phyloP scores from a whole-genome alignment of 176 grass and related monocot genomes.

The Oropetium thomaeum region DNA sequence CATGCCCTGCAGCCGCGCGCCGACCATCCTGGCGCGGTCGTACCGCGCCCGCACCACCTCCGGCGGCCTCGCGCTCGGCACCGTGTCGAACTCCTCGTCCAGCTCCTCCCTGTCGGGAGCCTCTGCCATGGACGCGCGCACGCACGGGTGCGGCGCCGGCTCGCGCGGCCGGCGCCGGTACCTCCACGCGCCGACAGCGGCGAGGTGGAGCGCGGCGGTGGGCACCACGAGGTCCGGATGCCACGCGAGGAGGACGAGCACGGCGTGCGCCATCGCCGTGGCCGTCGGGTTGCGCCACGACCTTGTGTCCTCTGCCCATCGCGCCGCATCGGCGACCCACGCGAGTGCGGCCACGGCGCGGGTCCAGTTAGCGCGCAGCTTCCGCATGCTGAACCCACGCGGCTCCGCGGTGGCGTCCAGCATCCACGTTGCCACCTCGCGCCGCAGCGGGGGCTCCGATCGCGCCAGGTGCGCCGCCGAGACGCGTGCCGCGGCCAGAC shows the following conservation, averaged over 20 bases:
- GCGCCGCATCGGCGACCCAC: slow-evolving; percentile 55
- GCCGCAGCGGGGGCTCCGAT: slow-evolving; percentile 74
- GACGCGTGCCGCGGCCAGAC: slow-evolving; percentile 59
- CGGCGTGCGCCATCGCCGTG: slow-evolving; percentile 64
- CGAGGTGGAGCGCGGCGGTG: slow-evolving; percentile 52
- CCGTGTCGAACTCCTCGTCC: slow-evolving; percentile 87
- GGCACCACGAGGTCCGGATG: slow-evolving; percentile 80
- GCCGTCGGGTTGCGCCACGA: slow-evolving; percentile 70
- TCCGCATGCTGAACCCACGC: slow-evolving; percentile 93
- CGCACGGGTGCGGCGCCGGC: slow-evolving; percentile 55
- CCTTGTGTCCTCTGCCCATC: slow-evolving; percentile 63
- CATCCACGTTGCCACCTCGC: slow-evolving; percentile 78
- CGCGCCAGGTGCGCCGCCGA: slow-evolving; percentile 51
- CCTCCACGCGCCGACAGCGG: slow-evolving; percentile 56
- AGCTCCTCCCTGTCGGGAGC: slow-evolving; percentile 69
- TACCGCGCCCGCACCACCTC: slow-evolving; percentile 75
- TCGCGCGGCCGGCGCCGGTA: slow-evolving; percentile 46
- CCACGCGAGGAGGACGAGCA: slow-evolving; percentile 77
- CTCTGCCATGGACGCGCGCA: slow-evolving; percentile 72
- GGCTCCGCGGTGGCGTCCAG: slow-evolving; percentile 67
- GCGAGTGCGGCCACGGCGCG: slow-evolving; percentile 57
- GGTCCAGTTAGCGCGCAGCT: slow-evolving; percentile 87
- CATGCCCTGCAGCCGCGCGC: slow-evolving; percentile 72
- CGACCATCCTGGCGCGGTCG: slow-evolving; percentile 59
- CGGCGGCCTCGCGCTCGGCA: slow-evolving; percentile 49